Conservation (phyloP, 2,329 filamentous ascomycete species). For the Colletotrichum magnum region DNA sequence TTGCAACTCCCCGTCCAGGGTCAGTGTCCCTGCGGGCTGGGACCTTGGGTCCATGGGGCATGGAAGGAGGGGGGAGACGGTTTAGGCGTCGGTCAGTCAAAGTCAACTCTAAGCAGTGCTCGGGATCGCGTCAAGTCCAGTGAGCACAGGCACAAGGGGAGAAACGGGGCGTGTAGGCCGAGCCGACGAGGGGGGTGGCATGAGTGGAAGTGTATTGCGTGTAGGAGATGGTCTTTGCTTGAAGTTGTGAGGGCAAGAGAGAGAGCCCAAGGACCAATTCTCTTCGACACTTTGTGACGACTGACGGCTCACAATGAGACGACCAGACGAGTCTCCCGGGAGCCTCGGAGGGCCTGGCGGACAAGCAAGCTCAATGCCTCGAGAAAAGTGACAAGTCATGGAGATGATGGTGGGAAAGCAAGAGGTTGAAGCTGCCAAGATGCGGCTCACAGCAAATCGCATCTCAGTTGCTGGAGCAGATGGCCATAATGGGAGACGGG, state of each 20-base stretch:
- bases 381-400: slow-evolving; percentile 1
- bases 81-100: slow-evolving; percentile 24
- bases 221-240: slow-evolving; percentile 16
- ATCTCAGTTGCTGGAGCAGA: slow-evolving; percentile 24
- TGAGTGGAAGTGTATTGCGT: no score
- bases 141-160: slow-evolving; percentile 18
- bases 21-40: slow-evolving; percentile 33
- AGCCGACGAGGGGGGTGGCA: slow-evolving; percentile 1
- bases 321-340: slow-evolving; percentile 9
- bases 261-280: background rate
- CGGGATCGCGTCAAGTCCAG: slow-evolving; percentile 32
- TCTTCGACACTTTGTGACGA: background rate
- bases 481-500: slow-evolving; percentile 10
- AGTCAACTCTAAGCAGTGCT: slow-evolving; percentile 36
- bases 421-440: slow-evolving; percentile 35
- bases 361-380: background rate
- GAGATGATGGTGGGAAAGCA: background rate
- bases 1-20: slow-evolving; percentile 23
- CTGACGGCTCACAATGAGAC: slow-evolving; percentile 9
- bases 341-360: slow-evolving; percentile 10
- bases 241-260: background rate
- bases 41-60: slow-evolving; percentile 9
- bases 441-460: slow-evolving; percentile 31
- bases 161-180: slow-evolving; percentile 8
- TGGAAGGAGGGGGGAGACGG: background rate